Conservation (phyloP, 306 rosid species). For the Ormosia emarginata region DNA sequence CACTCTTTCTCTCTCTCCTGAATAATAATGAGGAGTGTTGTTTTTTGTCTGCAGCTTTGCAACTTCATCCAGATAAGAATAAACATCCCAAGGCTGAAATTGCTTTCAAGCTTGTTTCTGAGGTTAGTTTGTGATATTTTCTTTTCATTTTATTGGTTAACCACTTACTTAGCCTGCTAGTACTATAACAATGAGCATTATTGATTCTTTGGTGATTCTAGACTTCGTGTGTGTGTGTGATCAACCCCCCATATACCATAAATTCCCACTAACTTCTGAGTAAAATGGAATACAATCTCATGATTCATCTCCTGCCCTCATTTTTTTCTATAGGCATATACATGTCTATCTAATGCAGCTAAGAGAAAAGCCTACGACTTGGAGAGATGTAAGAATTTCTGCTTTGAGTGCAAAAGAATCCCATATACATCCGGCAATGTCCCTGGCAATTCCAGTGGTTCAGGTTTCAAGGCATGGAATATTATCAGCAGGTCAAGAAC, state of each 20-base stretch:
- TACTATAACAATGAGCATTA: background rate
- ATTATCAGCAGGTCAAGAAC: slow-evolving; percentile 42
- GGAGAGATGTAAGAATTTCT: slow-evolving; percentile 62
- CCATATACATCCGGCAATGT: slow-evolving; percentile 33
- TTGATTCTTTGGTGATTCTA: background rate
- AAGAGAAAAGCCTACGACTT: slow-evolving; percentile 67
- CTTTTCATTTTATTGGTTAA: background rate
- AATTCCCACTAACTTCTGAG: background rate
- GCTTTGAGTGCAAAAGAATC: slow-evolving; percentile 67
- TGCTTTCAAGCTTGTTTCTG: slow-evolving; percentile 95
- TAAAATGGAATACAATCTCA: background rate
- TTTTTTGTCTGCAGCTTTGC: slow-evolving; percentile 58
- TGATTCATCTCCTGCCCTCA: background rate
- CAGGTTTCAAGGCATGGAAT: slow-evolving; percentile 38
- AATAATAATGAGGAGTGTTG: background rate
- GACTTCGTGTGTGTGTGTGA: background rate
- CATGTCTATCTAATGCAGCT: slow-evolving; percentile 59
- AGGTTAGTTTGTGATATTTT: slow-evolving; percentile 52
- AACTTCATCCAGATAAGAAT: slow-evolving; percentile 97
- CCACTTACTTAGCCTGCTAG: background rate
- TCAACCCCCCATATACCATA: background rate
- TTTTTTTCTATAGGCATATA: slow-evolving; percentile 58
- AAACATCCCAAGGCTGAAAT: slow-evolving; percentile 84
- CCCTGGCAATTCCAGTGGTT: slow-evolving; percentile 28
- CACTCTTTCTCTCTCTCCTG: background rate